Evolutionary conservation across 192 early-diverging fungal genomes (phyloP), one percentile per base, ranked within the genome.

Genomic region (Podila clonocystis): DNA sequence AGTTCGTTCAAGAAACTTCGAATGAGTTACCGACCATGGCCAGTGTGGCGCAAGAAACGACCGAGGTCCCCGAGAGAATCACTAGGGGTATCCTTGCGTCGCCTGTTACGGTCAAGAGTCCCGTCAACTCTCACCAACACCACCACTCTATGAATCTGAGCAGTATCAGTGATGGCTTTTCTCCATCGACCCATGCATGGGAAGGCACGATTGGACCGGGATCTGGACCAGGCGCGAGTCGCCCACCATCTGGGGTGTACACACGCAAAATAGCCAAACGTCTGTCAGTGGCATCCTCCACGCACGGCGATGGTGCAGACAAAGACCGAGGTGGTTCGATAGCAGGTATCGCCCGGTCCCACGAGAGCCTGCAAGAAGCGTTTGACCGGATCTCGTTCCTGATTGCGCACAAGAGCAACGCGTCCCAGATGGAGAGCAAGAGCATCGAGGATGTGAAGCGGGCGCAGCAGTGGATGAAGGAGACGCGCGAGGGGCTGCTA

Each of bases 401-500:
- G 58, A 80, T 80, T 28, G 60, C 77, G 5, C 60, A 73, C 36
- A 68, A 73, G 50, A 70, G 68, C 20, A 70, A 52, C 63, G 5
- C 48, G 15, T n/a, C 30, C 13, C 49, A 17, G 28, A 52, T 58
- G 66, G 34, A 36, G 20, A 31, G 28, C 29, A 58, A 68, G n/a
- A 28, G 9, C 19, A 2, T 57, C 36, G 19, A 57, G 50, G 55
- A 64, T 24, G 2, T 66, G 28, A 49, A 19, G 2, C 34, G 65
- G 41, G 63, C 75, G 0, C 65, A 63, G 48, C 28, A 63, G 41
- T 79, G 75, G 75, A 58, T 77, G 75, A 59, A 70, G 24, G 68
- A 77, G 62, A 71, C 75, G 19, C 62, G 75, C 0, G 75, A 77
- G 41, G 75, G 75, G 6, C 24, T 77, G 28, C 22, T 77, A 12